Percentiles rank a stretch among this genome's conserved stretches.
phyloP scores from a whole-genome alignment of 495 filamentous ascomycete genomes.

The Xylaria acuta region DNA sequence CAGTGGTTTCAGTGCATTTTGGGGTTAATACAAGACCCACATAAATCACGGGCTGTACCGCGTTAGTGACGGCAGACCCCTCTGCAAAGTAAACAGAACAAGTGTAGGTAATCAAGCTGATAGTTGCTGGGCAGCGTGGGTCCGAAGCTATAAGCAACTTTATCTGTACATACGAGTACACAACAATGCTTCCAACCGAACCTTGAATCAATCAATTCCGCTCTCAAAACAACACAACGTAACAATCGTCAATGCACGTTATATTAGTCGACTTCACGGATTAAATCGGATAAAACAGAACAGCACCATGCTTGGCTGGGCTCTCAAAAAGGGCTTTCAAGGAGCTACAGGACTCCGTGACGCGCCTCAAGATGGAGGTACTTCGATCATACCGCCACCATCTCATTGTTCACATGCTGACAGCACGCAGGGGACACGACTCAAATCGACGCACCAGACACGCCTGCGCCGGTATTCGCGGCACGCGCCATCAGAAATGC shows the following conservation, averaged over 20 bases:
- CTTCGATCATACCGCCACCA: constrained; percentile 15
- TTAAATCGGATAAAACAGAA: neutral
- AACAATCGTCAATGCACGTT: neutral
- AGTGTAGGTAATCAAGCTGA: neutral
- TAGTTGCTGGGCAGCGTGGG: constrained; percentile 13
- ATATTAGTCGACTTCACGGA: neutral
- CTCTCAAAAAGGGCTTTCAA: constrained; percentile 51
- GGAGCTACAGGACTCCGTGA: constrained; percentile 39
- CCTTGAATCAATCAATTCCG: neutral
- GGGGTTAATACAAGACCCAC: neutral
- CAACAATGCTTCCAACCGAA: neutral
- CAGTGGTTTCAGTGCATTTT: neutral
- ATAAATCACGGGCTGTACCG: constrained; percentile 6
- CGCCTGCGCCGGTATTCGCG: constrained; percentile 92
- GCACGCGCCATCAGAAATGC: constrained; percentile 90
- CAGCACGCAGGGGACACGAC: constrained; percentile 48
- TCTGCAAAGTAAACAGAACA: constrained; percentile 20
- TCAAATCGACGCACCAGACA: constrained; percentile 77
- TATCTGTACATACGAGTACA: neutral
- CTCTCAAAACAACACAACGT: neutral
- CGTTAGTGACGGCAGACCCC: constrained; percentile 13
- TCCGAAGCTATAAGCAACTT: neutral
- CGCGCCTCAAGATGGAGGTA: constrained; percentile 40
- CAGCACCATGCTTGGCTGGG: constrained; percentile 63
- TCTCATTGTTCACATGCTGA: constrained; percentile 22